Conservation (phyloP, 2,329 filamentous ascomycete genomes). For the Fusarium beomiforme region DNA sequence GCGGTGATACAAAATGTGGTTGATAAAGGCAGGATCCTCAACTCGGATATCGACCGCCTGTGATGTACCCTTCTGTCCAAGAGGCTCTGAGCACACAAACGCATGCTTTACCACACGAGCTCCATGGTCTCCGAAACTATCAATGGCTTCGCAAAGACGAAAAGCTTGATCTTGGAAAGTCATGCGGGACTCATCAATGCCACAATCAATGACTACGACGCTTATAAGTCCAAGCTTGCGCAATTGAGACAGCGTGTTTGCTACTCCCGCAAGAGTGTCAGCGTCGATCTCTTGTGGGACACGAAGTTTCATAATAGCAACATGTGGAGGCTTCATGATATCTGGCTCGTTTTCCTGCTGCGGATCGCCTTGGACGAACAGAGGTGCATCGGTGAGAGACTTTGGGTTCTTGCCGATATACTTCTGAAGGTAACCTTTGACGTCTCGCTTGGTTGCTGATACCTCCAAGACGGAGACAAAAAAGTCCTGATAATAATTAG, state of each 20-base stretch:
- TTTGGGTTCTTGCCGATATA: conserved; percentile 63
- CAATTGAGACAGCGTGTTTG: conserved; percentile 85
- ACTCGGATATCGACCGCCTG: conserved; percentile 43
- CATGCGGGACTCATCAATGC: conserved; percentile 52
- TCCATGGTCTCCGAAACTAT: conserved; percentile 72
- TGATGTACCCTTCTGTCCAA: background rate
- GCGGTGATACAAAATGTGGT: conserved; percentile 46
- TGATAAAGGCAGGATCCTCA: conserved; percentile 46
- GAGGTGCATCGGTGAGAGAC: conserved; percentile 39
- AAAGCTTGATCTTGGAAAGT: conserved; percentile 71
- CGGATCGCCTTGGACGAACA: conserved; percentile 50
- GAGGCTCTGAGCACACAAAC: conserved; percentile 31
- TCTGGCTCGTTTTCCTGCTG: conserved; percentile 12
- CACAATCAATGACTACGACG: conserved; percentile 83
- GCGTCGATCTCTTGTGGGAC: conserved; percentile 77
- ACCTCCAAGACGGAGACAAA: conserved; percentile 88
- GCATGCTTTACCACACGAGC: conserved; percentile 71
- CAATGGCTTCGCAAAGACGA: conserved; percentile 79
- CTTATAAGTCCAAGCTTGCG: conserved; percentile 83
- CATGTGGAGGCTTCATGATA: conserved; percentile 57
- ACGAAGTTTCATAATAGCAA: conserved; percentile 87
- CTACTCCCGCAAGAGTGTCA: conserved; percentile 76
- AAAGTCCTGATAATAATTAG: conserved; percentile 70
- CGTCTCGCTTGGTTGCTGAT: conserved; percentile 91
- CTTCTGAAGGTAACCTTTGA: conserved; percentile 88